These are phyloP conservation scores for Paramecium sonneborni DNA, from an alignment of 73 alveolate species.

Conservation along the genomic window DNA sequence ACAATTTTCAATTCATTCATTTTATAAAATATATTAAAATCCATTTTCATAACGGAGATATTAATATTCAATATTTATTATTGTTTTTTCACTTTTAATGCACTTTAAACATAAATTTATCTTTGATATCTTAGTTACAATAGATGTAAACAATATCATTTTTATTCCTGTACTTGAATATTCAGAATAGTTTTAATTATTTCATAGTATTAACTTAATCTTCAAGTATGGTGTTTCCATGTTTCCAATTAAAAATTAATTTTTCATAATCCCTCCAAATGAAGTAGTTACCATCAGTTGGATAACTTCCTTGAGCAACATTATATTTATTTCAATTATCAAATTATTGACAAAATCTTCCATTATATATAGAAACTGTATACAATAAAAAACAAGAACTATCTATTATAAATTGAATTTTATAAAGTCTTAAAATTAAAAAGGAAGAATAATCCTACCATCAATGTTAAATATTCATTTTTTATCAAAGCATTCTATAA, in stretches of 20 bases:
- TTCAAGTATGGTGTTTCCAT: not conserved
- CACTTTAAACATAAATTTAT: not conserved
- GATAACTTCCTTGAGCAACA: not conserved
- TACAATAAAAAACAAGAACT: not conserved
- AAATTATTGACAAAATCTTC: not conserved
- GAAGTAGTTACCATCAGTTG: not conserved
- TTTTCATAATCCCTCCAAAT: slow-evolving; percentile 32
- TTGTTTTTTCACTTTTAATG: not conserved
- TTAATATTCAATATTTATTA: not conserved
- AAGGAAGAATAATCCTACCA: not conserved
- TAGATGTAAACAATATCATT: not conserved
- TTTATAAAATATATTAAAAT: not conserved
- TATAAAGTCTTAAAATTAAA: not conserved
- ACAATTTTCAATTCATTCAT: not conserved
- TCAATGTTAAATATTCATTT: not conserved
- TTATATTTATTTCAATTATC: not conserved
- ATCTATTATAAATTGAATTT: not conserved
- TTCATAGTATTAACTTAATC: not conserved
- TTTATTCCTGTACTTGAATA: not conserved
- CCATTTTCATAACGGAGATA: not conserved
- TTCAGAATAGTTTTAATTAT: slow-evolving; percentile 24
- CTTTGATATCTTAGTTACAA: too few species aligned
- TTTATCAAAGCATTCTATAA: not conserved
- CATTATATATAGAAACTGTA: not conserved
- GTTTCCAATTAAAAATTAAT: not conserved